These are phyloP conservation scores for Mycena epipterygia DNA, from an alignment of 768 basidiomycete genomes.

Conservation along the genomic window DNA sequence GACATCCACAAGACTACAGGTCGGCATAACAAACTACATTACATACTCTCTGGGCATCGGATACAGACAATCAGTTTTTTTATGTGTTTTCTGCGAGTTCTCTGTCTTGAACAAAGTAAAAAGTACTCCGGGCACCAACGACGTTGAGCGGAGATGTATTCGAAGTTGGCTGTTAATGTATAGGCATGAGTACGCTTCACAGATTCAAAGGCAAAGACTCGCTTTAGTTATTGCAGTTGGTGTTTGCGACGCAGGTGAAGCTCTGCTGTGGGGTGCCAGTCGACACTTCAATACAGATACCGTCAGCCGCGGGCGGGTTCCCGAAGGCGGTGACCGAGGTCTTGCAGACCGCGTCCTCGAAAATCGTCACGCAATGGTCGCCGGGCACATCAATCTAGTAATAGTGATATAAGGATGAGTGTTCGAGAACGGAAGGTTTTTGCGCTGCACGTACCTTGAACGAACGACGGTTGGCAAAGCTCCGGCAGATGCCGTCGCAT, in stretches of 20 bases:
- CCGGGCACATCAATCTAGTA: slow-evolving; percentile 16
- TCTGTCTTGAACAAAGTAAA: too few relatives aligned
- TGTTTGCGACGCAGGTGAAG: slow-evolving; percentile 14
- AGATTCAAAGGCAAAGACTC: slow-evolving; percentile 11
- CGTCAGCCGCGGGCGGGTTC: slow-evolving; percentile 15
- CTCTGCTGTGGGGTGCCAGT: slow-evolving; percentile 16
- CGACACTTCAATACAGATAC: slow-evolving; percentile 20
- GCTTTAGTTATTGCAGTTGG: slow-evolving; percentile 19
- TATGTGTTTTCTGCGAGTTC: too few relatives aligned
- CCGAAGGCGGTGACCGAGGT: slow-evolving; percentile 7
- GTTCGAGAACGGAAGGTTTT: slow-evolving; percentile 15
- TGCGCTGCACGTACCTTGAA: slow-evolving; percentile 13
- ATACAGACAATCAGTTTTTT: too few relatives aligned
- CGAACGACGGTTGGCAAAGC: slow-evolving; percentile 1
- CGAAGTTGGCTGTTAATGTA: slow-evolving; percentile 2
- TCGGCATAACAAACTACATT: too few relatives aligned
- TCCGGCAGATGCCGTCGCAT: slow-evolving; percentile 4
- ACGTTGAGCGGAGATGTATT: too few relatives aligned
- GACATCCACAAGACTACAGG: too few relatives aligned
- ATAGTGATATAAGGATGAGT: slow-evolving; percentile 13
- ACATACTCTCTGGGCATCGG: too few relatives aligned
- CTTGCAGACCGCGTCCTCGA: slow-evolving; percentile 10
- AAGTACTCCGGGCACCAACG: too few relatives aligned
- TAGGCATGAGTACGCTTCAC: slow-evolving; percentile 14
- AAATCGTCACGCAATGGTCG: slow-evolving; percentile 22